Percentiles rank a stretch among this genome's conserved stretches.
These are phyloP conservation scores for Metschnikowia similis DNA, from an alignment of 805 yeast genomes.

Conservation along the genomic window DNA sequence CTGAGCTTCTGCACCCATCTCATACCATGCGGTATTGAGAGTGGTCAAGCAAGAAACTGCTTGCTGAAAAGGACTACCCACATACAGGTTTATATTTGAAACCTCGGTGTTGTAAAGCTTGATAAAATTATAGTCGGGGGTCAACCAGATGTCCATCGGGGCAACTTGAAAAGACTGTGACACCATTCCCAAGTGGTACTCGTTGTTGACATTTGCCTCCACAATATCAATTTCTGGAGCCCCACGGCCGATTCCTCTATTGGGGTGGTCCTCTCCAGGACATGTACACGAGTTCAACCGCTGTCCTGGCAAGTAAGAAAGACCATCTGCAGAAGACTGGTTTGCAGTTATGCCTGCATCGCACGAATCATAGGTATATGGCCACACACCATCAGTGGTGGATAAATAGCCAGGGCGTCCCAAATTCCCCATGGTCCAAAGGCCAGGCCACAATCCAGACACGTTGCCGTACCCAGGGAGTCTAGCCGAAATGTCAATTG, in stretches of 20 bases:
- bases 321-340: constrained; percentile 87
- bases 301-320: constrained; percentile 84
- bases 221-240: constrained; percentile 84
- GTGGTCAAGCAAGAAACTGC: constrained; percentile 83
- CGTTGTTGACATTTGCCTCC: constrained; percentile 70
- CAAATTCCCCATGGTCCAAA: constrained; percentile 91
- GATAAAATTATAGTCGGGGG: constrained; percentile 79
- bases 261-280: constrained; percentile 81
- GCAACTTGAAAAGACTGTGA: constrained; percentile 93
- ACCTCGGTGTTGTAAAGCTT: constrained; percentile 65
- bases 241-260: constrained; percentile 82
- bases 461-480: constrained; percentile 77
- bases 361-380: constrained; percentile 80
- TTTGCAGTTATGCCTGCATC: constrained; percentile 95
- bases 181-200: constrained; percentile 53
- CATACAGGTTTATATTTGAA: constrained; percentile 79
- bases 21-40: constrained; percentile 79
- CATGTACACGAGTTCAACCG: constrained; percentile 74
- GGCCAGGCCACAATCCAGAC: constrained; percentile 93
- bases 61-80: constrained; percentile 93
- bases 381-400: constrained; percentile 92
- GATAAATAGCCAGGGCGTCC: constrained; percentile 90
- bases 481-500: constrained; percentile 67
- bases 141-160: constrained; percentile 92
- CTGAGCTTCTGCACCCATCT: constrained; percentile 48